These are phyloP conservation scores for Echium plantagineum DNA, from an alignment of 257 asterid genomes.

Conservation along the genomic window DNA sequence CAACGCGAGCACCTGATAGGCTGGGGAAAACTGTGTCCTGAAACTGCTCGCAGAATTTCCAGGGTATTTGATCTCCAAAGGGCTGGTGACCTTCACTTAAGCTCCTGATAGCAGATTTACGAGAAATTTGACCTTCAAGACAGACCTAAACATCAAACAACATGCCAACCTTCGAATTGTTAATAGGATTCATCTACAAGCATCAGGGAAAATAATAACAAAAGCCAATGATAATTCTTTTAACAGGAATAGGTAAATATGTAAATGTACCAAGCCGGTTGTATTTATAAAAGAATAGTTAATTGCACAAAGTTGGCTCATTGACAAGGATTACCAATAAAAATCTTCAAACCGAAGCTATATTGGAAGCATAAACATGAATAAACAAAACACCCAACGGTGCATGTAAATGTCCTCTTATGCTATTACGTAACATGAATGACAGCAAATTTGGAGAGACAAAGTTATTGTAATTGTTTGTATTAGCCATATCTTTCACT, in stretches of 20 bases:
- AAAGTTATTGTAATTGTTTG: background rate
- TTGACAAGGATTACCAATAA: background rate
- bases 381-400: background rate
- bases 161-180: background rate
- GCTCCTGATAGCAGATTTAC: conserved; percentile 55
- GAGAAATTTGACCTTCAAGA: conserved; percentile 90
- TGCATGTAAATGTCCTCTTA: no score
- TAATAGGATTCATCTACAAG: background rate
- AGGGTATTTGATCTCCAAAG: conserved; percentile 87
- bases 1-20: conserved; percentile 96
- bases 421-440: background rate
- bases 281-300: no score
- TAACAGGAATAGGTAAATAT: background rate
- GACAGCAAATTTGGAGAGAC: background rate
- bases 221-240: background rate
- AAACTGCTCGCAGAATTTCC: conserved; percentile 87
- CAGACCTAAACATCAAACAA: conserved; percentile 37
- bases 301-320: background rate
- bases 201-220: background rate
- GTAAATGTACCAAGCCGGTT: background rate
- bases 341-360: background rate
- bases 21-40: conserved; percentile 65
- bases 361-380: background rate
- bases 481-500: background rate
- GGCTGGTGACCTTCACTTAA: conserved; percentile 70